These are phyloP conservation scores for Yamadazyma friedrichii DNA, from an alignment of 1,139 yeast genomes.

Conservation along the genomic window DNA sequence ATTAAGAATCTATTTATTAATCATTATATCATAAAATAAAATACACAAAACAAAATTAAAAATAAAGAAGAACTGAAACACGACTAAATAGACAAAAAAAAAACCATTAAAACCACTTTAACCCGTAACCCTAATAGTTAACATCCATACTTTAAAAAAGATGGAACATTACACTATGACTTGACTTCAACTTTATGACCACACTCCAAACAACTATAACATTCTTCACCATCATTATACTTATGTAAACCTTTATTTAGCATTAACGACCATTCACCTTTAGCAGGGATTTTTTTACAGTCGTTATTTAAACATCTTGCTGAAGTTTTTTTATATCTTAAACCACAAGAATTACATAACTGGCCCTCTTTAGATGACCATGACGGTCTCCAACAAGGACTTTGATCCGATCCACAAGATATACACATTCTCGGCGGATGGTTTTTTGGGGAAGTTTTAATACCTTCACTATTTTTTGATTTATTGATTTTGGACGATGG, in stretches of 20 bases:
- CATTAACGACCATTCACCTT: conserved; percentile 93
- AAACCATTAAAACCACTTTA: background rate
- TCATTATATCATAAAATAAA: conserved; percentile 1
- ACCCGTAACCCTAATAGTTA: background rate
- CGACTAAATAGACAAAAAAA: background rate
- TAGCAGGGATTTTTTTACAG: conserved; percentile 91
- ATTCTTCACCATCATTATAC: conserved; percentile 42
- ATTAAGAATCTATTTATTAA: background rate
- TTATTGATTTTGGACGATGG: conserved; percentile 29
- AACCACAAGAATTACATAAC: conserved; percentile 93
- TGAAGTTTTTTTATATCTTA: conserved; percentile 89
- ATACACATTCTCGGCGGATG: conserved; percentile 63
- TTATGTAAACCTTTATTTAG: conserved; percentile 57
- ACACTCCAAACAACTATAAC: conserved; percentile 69
- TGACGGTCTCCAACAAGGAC: conserved; percentile 98
- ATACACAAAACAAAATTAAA: conserved; percentile 1
- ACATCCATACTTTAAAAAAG: conserved; percentile 2
- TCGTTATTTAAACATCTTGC: conserved; percentile 76
- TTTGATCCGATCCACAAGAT: conserved; percentile 86
- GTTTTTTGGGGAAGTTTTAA: conserved; percentile 36
- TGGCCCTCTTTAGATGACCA: conserved; percentile 91
- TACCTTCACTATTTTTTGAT: conserved; percentile 28
- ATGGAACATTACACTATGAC: conserved; percentile 11
- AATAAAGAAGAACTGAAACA: conserved; percentile 1
- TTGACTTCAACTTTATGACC: conserved; percentile 49